phyloP scores from a whole-genome alignment of 2,329 filamentous ascomycete species.

The Cercospora nicotianae region DNA sequence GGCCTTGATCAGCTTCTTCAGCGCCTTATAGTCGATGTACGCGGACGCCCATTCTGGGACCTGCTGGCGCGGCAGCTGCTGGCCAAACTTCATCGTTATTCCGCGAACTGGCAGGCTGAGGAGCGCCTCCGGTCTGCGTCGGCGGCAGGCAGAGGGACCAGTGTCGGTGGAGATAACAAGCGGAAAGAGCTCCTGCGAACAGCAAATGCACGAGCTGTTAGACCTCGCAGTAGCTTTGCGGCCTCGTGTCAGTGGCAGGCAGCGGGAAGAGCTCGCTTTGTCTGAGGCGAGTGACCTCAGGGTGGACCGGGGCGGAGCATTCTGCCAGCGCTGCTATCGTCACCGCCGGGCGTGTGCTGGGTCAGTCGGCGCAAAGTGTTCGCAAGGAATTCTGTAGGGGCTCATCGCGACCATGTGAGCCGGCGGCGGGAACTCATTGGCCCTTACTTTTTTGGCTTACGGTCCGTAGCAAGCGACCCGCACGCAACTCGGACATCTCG shows the following conservation, averaged over 20 bases:
- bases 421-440: background rate
- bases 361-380: conserved; percentile 3
- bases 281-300: background rate
- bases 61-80: conserved; percentile 71
- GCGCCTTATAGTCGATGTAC: conserved; percentile 85
- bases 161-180: background rate
- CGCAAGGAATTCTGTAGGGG: conserved; percentile 5
- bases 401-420: background rate
- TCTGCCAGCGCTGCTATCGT: background rate
- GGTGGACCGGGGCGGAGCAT: background rate
- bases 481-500: background rate
- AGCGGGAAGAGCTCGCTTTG: background rate
- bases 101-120: background rate
- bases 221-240: conserved; percentile 2
- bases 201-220: conserved; percentile 1
- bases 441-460: background rate
- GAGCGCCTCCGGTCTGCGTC: conserved; percentile 8
- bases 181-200: background rate
- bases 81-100: conserved; percentile 46
- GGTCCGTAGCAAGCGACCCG: background rate
- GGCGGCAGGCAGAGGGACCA: background rate
- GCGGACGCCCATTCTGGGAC: conserved; percentile 82
- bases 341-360: background rate
- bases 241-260: background rate
- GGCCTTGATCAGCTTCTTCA: conserved; percentile 94